Percentiles rank a stretch among this genome's conserved stretches.
Conservation (phyloP, 2,329 filamentous ascomycete genomes). For the Aureobasidium sp. region DNA sequence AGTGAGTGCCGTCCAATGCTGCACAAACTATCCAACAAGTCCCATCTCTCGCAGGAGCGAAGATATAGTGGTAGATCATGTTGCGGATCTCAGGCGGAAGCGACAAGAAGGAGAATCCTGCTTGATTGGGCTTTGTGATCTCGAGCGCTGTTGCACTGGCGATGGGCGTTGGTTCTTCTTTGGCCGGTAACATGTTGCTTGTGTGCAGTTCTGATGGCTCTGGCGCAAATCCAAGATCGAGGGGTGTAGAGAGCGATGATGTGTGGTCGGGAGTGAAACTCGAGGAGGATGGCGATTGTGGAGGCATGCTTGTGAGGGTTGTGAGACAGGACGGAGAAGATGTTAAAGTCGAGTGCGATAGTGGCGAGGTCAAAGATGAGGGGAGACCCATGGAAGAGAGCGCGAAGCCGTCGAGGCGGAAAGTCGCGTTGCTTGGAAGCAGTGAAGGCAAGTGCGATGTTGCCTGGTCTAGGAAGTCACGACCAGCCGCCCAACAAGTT, state of each 20-base stretch:
- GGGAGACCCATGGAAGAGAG: not conserved
- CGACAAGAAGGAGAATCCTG: not conserved
- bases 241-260: not conserved
- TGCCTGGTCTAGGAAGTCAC: not conserved
- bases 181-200: not conserved
- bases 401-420: not conserved
- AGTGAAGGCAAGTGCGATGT: not conserved
- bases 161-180: not conserved
- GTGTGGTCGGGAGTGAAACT: not conserved
- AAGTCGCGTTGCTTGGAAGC: not conserved
- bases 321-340: not conserved
- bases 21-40: too few species aligned
- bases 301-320: not conserved
- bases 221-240: not conserved
- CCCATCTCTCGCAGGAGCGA: not conserved
- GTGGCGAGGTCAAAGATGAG: not conserved
- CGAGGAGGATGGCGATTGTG: not conserved
- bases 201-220: not conserved
- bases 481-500: not conserved
- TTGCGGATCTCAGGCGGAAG: slow-evolving; percentile 1
- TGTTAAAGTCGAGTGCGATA: not conserved
- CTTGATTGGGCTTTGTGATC: not conserved
- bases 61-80: not conserved
- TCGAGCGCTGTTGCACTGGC: not conserved
- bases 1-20: too few species aligned